Evolutionary conservation across 148 eudicot species (phyloP).

Genomic region (Dianthus caryophyllus): DNA sequence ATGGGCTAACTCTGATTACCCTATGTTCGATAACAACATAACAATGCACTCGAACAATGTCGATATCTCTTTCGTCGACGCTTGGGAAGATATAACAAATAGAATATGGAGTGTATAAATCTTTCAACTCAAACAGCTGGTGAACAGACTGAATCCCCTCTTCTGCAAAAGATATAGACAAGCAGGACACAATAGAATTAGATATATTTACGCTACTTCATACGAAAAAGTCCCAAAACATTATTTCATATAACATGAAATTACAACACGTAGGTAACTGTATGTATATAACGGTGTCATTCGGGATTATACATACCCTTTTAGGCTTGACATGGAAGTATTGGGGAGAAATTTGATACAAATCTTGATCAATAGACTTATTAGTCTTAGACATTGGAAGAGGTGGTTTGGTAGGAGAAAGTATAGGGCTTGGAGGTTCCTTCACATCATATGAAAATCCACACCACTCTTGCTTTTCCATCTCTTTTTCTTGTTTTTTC

Average conservation of each 20-base stretch:
- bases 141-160: constrained; percentile 56
- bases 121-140: constrained; percentile 45
- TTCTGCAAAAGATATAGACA: constrained; percentile 42
- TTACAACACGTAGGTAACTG: too few relatives aligned
- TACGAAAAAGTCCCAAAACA: too few relatives aligned
- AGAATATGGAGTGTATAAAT: neutral
- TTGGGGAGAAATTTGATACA: constrained; percentile 55
- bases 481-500: constrained; percentile 26
- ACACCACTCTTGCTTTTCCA: constrained; percentile 33
- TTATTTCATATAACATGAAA: too few relatives aligned
- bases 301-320: constrained; percentile 26
- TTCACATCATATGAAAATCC: constrained; percentile 35
- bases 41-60: neutral
- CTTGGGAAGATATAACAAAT: neutral
- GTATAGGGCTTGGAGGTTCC: constrained; percentile 28
- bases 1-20: too few relatives aligned
- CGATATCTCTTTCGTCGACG: constrained; percentile 4
- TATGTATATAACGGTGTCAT: too few relatives aligned
- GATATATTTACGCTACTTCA: too few relatives aligned
- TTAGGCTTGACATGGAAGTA: constrained; percentile 41
- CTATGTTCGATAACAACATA: too few relatives aligned
- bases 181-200: neutral
- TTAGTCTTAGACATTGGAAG: constrained; percentile 25
- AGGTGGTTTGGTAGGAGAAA: constrained; percentile 24
- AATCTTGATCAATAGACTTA: constrained; percentile 57